Percentiles rank a stretch among this genome's conserved stretches.
Conservation (phyloP, 305 asterid species). For the Fraxinus latifolia region DNA sequence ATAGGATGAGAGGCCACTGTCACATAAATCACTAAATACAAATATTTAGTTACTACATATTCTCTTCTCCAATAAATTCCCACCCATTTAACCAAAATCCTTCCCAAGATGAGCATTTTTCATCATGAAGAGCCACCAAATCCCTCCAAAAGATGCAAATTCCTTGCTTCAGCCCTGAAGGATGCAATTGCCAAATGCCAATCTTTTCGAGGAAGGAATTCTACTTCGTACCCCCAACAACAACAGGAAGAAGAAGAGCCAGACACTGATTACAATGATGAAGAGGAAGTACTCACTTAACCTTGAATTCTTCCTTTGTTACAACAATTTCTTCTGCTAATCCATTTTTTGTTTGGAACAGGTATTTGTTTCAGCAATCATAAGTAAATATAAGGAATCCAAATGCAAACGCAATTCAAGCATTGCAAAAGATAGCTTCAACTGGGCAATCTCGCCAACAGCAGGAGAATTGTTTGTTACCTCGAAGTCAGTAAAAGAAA, state of each 20-base stretch:
- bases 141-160: conserved; percentile 51
- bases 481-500: conserved; percentile 7
- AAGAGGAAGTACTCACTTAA: conserved; percentile 54
- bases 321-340: background rate
- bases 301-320: background rate
- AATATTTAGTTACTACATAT: conserved; percentile 18
- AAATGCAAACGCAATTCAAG: conserved; percentile 44
- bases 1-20: conserved; percentile 47
- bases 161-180: conserved; percentile 47
- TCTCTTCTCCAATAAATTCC: conserved; percentile 24
- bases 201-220: conserved; percentile 37
- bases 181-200: conserved; percentile 50
- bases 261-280: conserved; percentile 43
- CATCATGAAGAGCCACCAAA: conserved; percentile 44
- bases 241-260: conserved; percentile 29
- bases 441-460: conserved; percentile 53
- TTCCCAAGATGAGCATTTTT: conserved; percentile 41
- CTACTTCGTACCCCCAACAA: conserved; percentile 19
- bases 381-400: conserved; percentile 61
- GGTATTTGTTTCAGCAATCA: conserved; percentile 69
- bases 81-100: conserved; percentile 11
- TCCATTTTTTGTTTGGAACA: conserved; percentile 19
- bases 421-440: conserved; percentile 30
- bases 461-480: conserved; percentile 30
- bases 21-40: conserved; percentile 28